phyloP scores from a whole-genome alignment of 1,139 yeast genomes.

The Candida glucosophila region DNA sequence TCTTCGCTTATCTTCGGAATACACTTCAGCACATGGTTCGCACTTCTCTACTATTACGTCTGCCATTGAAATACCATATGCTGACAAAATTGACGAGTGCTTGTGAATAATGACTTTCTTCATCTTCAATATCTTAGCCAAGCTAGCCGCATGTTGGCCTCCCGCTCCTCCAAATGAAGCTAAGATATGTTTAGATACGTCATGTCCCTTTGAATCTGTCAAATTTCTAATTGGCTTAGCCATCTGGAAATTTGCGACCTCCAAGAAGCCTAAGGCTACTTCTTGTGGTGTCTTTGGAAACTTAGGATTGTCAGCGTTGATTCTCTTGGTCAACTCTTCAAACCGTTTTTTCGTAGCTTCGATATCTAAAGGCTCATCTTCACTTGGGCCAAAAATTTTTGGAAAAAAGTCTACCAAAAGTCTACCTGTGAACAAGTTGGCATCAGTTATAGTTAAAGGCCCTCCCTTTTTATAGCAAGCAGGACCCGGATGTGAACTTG shows the following conservation, averaged over 20 bases:
- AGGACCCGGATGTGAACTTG: constrained; percentile 52
- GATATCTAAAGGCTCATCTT: constrained; percentile 36
- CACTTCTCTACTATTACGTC: constrained; percentile 13
- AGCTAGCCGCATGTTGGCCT: constrained; percentile 14
- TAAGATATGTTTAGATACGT: constrained; percentile 12
- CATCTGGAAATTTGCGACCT: constrained; percentile 15
- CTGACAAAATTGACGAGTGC: constrained; percentile 14
- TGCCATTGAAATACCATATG: constrained; percentile 14
- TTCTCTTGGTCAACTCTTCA: constrained; percentile 26
- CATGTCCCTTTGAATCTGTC: constrained; percentile 15
- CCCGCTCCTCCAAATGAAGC: constrained; percentile 18
- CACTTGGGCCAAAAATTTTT: constrained; percentile 45
- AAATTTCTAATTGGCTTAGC: constrained; percentile 15
- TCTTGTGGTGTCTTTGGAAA: constrained; percentile 14
- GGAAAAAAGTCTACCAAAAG: constrained; percentile 44
- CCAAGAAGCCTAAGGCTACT: constrained; percentile 14
- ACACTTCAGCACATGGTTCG: constrained; percentile 10
- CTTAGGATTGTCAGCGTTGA: constrained; percentile 29
- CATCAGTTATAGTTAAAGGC: constrained; percentile 49
- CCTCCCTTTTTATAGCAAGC: constrained; percentile 53
- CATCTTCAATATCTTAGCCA: constrained; percentile 14
- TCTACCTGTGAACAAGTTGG: constrained; percentile 43
- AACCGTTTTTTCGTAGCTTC: constrained; percentile 32
- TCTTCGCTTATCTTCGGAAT: constrained; percentile 6
- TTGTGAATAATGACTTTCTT: constrained; percentile 12